Percentiles rank a stretch among this genome's conserved stretches.
Evolutionary conservation across 164 flowering plant species (phyloP).

Genomic region (Sedum album): DNA sequence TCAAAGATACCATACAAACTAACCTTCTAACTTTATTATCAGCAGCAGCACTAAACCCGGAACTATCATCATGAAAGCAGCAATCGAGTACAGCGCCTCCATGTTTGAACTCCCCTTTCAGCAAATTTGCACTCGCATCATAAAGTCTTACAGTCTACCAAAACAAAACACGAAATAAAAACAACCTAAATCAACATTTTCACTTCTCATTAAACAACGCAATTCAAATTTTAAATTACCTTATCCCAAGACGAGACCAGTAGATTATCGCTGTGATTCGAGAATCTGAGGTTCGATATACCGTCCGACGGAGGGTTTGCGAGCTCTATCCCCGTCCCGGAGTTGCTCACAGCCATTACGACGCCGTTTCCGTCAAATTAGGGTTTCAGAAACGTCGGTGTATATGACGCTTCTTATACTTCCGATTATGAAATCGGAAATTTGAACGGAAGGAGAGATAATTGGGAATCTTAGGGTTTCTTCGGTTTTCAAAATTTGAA

Average conservation of each 20-base stretch:
- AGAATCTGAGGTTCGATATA: no score
- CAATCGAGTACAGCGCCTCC: slow-evolving; percentile 74
- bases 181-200: no score
- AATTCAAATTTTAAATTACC: no score
- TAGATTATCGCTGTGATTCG: no score
- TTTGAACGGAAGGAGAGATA: background rate
- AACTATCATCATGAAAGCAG: no score
- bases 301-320: no score
- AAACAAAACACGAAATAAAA: no score
- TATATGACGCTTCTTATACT: background rate
- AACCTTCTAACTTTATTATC: slow-evolving; percentile 83
- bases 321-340: slow-evolving; percentile 68
- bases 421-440: no score
- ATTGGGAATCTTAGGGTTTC: background rate
- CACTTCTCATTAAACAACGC: no score
- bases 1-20: no score
- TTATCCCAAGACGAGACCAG: no score
- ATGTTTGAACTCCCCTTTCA: slow-evolving; percentile 90
- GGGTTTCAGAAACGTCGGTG: background rate
- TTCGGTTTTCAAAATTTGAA: background rate
- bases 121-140: slow-evolving; percentile 55
- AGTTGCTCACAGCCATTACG: background rate
- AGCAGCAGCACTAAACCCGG: slow-evolving; percentile 71
- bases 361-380: background rate
- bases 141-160: no score